Evolutionary conservation across 306 rosid genomes (phyloP).

Genomic region (Cyamopsis tetragonoloba): DNA sequence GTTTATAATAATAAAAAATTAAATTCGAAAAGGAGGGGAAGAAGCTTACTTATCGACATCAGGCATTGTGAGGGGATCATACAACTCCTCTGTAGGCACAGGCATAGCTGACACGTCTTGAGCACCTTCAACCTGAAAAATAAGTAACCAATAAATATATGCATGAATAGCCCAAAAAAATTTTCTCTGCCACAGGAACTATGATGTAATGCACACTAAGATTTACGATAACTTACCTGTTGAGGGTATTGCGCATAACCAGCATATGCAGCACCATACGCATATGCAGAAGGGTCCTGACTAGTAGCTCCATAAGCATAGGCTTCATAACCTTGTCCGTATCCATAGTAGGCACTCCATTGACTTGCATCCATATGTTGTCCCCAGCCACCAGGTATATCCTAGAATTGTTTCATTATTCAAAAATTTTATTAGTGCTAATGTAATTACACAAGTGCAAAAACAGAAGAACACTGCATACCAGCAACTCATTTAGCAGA

Average conservation of each 20-base stretch:
- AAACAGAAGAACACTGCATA: background rate
- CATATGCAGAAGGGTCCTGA: constrained; percentile 76
- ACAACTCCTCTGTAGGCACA: constrained; percentile 65
- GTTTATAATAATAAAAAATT: background rate
- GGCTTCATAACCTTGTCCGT: constrained; percentile 87
- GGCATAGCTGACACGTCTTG: constrained; percentile 67
- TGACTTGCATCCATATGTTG: constrained; percentile 74
- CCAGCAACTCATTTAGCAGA: background rate
- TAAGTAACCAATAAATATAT: background rate
- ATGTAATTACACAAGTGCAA: background rate
- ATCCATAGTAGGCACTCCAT: constrained; percentile 80
- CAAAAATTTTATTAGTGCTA: constrained; percentile 2
- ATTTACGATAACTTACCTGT: constrained; percentile 42
- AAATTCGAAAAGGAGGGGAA: background rate
- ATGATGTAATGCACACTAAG: background rate
- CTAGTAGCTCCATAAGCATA: constrained; percentile 70
- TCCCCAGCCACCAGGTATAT: constrained; percentile 63
- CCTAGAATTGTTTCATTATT: constrained; percentile 38
- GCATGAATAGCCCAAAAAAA: background rate
- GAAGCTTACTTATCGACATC: constrained; percentile 66
- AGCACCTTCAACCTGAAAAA: constrained; percentile 73
- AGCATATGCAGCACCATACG: constrained; percentile 71
- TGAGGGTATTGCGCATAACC: constrained; percentile 84
- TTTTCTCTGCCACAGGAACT: background rate
- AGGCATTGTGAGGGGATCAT: constrained; percentile 75